Base-by-base conservation (phyloP, 495 filamentous ascomycete genomes). In the Penicillium dipodomyicola region DNA sequence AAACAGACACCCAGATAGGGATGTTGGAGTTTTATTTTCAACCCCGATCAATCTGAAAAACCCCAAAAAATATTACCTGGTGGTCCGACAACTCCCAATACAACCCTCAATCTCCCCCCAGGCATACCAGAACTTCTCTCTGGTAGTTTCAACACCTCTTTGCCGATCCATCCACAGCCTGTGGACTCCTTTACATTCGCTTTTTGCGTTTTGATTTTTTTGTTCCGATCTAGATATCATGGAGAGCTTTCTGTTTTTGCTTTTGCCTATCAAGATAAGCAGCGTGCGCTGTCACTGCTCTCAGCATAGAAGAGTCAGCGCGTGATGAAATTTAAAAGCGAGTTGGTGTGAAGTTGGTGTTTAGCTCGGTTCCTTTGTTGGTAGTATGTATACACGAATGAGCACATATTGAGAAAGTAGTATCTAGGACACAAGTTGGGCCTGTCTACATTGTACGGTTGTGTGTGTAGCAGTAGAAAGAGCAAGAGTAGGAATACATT, bases 201-300 rank as follows among this genome's bases (percentile, higher is more conserved):
- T 53, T 47, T 59, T 49, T 42, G 42, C 29, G 22, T 48, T 23
- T 25, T 49, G 23, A 69, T 81, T 83, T 7, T 42, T 84, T 86
- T 55, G 89, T 93, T 76, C 78, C 91, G 27, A 78, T 79, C 52
- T 91, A 88, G 72, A 83, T 96, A 61, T 40, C 78, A 89, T 64
- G 71, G 76, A 62, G 89, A 89, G 64, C 80, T 88, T 56, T 51
- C 39, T 55, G 54, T 44, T 35, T 39, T 53, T 40, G 75, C 75
- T 62, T 83, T 84, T 54, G 88, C 89, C 17, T 75, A 80, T 80
- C 84, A 56, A 88, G 87, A 64, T 81, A 92, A 54, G 84, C 57
- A 84, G 86, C 22, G 80, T 90, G 51, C 22, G 40, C 41, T 49
- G 87, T n/a, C 35, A 39, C 46, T 45, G 23, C 85, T 82, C 23